Conservation (phyloP, 2,329 filamentous ascomycete species). For the Botrytis hyacinthi region DNA sequence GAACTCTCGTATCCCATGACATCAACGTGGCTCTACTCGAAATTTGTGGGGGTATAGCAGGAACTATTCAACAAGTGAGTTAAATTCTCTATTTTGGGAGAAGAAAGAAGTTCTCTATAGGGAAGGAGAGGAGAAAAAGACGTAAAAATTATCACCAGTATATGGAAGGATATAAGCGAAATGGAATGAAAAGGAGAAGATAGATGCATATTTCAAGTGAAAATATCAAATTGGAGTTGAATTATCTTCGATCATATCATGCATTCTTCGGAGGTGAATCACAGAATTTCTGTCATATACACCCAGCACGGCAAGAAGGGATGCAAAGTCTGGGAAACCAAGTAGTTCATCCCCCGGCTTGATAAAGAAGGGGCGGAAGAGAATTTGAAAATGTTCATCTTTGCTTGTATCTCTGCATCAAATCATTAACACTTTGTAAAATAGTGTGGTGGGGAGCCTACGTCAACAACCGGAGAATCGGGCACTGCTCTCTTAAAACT, state of each 20-base stretch:
- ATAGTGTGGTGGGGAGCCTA: slow-evolving; percentile 47
- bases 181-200: background rate
- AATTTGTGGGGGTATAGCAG: slow-evolving; percentile 51
- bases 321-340: background rate
- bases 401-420: background rate
- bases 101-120: background rate
- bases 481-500: slow-evolving; percentile 51
- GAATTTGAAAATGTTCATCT: background rate
- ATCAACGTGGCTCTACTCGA: slow-evolving; percentile 46
- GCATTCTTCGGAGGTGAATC: background rate
- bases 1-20: slow-evolving; percentile 42
- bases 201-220: background rate
- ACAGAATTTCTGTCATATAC: background rate
- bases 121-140: background rate
- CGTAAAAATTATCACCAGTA: background rate
- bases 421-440: background rate
- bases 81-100: background rate
- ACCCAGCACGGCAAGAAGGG: background rate
- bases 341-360: background rate
- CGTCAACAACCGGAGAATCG: slow-evolving; percentile 46
- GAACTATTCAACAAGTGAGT: slow-evolving; percentile 39
- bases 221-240: background rate
- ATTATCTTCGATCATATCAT: too few relatives aligned
- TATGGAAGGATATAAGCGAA: background rate
- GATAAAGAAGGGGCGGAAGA: background rate